Evolutionary conservation across 2,329 filamentous ascomycete species (phyloP).

Genomic region (Chalaropsis thielavioides): DNA sequence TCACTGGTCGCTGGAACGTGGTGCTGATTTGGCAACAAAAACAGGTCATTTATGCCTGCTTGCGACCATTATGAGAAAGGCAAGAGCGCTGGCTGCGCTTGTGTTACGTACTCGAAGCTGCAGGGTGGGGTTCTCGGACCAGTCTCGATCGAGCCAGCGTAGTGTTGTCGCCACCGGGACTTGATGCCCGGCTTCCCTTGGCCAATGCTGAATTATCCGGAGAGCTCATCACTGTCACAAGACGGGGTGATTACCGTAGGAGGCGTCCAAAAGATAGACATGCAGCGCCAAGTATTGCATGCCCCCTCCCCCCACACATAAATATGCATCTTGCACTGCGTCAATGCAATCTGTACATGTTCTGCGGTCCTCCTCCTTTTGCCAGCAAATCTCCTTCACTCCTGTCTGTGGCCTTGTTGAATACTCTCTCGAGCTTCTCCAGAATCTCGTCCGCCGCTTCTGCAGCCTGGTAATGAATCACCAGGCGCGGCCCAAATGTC

Average conservation of each 20-base stretch:
- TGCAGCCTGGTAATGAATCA: conserved; percentile 47
- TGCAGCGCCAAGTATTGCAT: neutral
- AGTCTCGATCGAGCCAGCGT: neutral
- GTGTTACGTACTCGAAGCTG: neutral
- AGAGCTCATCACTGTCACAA: neutral
- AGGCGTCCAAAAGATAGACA: neutral
- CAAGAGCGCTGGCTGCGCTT: neutral
- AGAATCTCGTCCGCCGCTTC: conserved; percentile 46
- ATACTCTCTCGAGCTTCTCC: conserved; percentile 39
- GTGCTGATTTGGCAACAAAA: neutral
- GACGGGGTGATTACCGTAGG: neutral
- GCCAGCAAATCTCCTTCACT: conserved; percentile 11
- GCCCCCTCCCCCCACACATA: neutral
- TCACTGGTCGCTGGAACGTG: neutral
- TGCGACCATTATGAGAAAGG: neutral
- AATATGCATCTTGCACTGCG: no score
- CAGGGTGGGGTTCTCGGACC: neutral
- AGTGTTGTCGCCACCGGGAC: no score
- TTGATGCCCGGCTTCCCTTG: no score
- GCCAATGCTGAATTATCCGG: no score
- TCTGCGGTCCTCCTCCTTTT: conserved; percentile 13
- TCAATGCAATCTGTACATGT: conserved; percentile 18
- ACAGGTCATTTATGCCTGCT: neutral
- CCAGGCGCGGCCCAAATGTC: conserved; percentile 29
- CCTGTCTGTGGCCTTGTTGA: conserved; percentile 28